These are phyloP conservation scores for Monarda citriodora DNA, from an alignment of 305 asterid species.

Conservation along the genomic window DNA sequence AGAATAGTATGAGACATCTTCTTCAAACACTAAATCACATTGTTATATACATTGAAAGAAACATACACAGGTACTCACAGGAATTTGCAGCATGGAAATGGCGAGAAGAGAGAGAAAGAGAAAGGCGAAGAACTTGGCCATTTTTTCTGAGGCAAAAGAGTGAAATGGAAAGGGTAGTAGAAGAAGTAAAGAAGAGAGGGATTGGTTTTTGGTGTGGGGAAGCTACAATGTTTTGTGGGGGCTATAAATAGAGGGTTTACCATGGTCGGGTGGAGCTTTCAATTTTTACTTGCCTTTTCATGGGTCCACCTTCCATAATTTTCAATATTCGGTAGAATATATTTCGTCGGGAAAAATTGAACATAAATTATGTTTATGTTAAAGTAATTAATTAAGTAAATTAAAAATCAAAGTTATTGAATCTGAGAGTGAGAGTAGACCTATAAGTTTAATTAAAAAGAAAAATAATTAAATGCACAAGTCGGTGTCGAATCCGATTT, in stretches of 20 bases:
- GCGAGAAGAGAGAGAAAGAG: conserved; percentile 38
- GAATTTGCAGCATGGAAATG: conserved; percentile 43
- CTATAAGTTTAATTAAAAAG: too few species aligned
- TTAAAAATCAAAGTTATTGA: too few species aligned
- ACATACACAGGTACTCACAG: conserved; percentile 27
- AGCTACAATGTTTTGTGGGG: conserved; percentile 16
- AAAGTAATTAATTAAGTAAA: too few species aligned
- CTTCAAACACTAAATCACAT: not conserved
- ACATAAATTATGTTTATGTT: too few species aligned
- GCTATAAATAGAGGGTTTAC: conserved; percentile 33
- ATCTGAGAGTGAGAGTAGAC: too few species aligned
- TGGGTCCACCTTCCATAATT: conserved; percentile 15
- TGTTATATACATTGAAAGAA: not conserved
- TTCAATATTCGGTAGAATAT: too few species aligned
- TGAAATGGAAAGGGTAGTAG: not conserved
- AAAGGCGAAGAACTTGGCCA: conserved; percentile 48
- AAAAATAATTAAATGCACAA: too few species aligned
- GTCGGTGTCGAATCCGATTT: too few species aligned
- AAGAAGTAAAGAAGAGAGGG: not conserved
- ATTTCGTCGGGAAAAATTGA: too few species aligned
- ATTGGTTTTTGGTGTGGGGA: conserved; percentile 9
- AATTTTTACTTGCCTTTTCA: conserved; percentile 6
- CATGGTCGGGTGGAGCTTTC: conserved; percentile 23
- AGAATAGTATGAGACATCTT: not conserved
- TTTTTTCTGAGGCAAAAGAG: not conserved